Conservation (phyloP, 1,284 basidiomycete species). For the Leccinum solheimii region DNA sequence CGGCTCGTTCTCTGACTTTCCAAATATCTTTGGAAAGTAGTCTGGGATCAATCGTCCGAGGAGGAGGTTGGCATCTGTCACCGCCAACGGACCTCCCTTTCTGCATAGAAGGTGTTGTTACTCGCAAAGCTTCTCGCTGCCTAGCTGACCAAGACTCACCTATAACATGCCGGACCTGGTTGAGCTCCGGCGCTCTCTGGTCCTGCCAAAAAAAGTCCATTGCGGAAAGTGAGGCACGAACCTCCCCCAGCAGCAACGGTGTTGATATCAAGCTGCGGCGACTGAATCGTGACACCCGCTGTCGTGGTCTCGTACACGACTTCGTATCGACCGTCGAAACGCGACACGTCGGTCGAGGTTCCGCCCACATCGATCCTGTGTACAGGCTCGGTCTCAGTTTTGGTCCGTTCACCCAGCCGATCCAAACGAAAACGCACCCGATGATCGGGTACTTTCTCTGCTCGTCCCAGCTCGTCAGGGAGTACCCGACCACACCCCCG, state of each 20-base stretch:
- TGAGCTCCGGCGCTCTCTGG: conserved; percentile 74
- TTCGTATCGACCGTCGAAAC: conserved; percentile 75
- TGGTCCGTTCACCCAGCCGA: background rate
- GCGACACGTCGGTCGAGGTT: conserved; percentile 78
- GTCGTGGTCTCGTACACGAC: conserved; percentile 80
- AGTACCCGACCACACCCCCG: conserved; percentile 77
- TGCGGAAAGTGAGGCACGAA: conserved; percentile 43
- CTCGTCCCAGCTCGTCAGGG: conserved; percentile 68
- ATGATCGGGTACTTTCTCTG: conserved; percentile 60
- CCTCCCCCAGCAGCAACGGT: conserved; percentile 80
- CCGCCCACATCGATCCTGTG: conserved; percentile 70
- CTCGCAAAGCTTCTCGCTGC: background rate
- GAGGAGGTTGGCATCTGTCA: conserved; percentile 78
- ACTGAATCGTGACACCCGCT: conserved; percentile 77
- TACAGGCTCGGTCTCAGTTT: background rate
- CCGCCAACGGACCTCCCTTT: conserved; percentile 71
- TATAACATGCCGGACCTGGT: conserved; percentile 72
- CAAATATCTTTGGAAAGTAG: conserved; percentile 78
- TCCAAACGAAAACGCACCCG: conserved; percentile 41
- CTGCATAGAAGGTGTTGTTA: conserved; percentile 30
- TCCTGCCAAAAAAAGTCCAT: conserved; percentile 65
- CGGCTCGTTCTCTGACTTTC: conserved; percentile 70
- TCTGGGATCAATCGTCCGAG: conserved; percentile 70
- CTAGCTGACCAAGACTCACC: conserved; percentile 36
- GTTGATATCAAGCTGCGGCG: conserved; percentile 76